These are phyloP conservation scores for Nicotiana noctiflora DNA, from an alignment of 257 asterid species.

Conservation along the genomic window DNA sequence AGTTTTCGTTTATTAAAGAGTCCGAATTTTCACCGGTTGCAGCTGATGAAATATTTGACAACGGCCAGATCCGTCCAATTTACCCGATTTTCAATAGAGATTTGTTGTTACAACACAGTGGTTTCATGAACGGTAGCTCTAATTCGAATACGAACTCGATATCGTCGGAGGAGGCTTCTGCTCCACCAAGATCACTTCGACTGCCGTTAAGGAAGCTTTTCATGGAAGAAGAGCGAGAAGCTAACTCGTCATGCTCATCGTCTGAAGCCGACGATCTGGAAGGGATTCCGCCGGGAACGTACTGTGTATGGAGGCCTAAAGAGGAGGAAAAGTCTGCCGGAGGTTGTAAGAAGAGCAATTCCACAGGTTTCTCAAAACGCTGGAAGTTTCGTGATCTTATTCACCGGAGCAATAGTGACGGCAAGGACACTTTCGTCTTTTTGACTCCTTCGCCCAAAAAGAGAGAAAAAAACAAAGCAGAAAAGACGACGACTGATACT, in stretches of 20 bases:
- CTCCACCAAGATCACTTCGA: slow-evolving; percentile 5
- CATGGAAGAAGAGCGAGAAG: slow-evolving; percentile 26
- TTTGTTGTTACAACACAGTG: neutral
- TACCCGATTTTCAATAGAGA: slow-evolving; percentile 7
- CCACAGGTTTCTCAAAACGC: slow-evolving; percentile 28
- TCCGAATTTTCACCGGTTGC: slow-evolving; percentile 33
- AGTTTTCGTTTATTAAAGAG: slow-evolving; percentile 22
- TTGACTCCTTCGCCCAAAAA: slow-evolving; percentile 9
- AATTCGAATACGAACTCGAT: slow-evolving; percentile 6
- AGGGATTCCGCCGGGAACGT: slow-evolving; percentile 23
- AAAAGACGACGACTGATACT: neutral
- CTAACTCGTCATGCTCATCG: slow-evolving; percentile 23
- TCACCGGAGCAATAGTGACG: slow-evolving; percentile 27
- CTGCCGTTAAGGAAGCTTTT: slow-evolving; percentile 28
- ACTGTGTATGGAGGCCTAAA: slow-evolving; percentile 35
- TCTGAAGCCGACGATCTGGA: slow-evolving; percentile 39
- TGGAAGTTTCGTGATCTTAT: slow-evolving; percentile 30
- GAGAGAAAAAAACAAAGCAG: neutral
- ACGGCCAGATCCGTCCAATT: slow-evolving; percentile 16
- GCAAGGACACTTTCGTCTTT: slow-evolving; percentile 23
- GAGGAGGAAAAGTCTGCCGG: slow-evolving; percentile 3
- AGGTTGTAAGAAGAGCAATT: slow-evolving; percentile 25
- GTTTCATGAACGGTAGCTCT: neutral
- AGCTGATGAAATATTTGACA: slow-evolving; percentile 26
- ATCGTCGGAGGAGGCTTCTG: neutral